Percentiles rank a stretch among this genome's conserved stretches.
Conservation (phyloP, 2,329 filamentous ascomycete species). For the Sphaceloma murrayae region DNA sequence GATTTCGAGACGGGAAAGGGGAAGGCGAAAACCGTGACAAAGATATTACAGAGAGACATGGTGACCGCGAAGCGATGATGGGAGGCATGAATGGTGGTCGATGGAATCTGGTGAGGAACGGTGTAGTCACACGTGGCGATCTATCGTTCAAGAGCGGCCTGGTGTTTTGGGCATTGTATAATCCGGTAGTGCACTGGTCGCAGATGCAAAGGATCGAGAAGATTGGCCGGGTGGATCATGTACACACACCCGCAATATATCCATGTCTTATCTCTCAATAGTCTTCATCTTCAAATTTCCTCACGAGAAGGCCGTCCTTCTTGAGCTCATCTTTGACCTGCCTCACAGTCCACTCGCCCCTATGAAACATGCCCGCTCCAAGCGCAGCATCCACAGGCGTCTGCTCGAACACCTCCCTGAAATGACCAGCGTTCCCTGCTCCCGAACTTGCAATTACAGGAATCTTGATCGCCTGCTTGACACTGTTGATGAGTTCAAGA, state of each 20-base stretch:
- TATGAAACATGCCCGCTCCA: slow-evolving; percentile 95
- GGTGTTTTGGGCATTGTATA: too few species aligned
- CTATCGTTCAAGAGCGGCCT: too few species aligned
- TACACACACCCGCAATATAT: background rate
- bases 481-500: slow-evolving; percentile 77
- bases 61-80: slow-evolving; percentile 23
- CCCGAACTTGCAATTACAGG: slow-evolving; percentile 94
- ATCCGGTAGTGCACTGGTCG: too few species aligned
- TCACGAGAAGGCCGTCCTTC: slow-evolving; percentile 63
- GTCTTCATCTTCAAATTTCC: slow-evolving; percentile 57
- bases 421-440: slow-evolving; percentile 78
- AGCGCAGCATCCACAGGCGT: slow-evolving; percentile 86
- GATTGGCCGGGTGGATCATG: too few species aligned
- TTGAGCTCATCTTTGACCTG: slow-evolving; percentile 81
- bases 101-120: too few species aligned
- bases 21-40: slow-evolving; percentile 27
- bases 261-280: slow-evolving; percentile 5
- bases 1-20: slow-evolving; percentile 5
- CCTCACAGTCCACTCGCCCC: slow-evolving; percentile 86
- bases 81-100: too few species aligned
- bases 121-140: too few species aligned
- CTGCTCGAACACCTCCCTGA: slow-evolving; percentile 77
- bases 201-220: too few species aligned
- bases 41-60: slow-evolving; percentile 38
- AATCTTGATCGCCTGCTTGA: slow-evolving; percentile 79